A percentile compares a stretch with the other conserved stretches of the same genome.
These are phyloP conservation scores for Coprinopsis marcescibilis DNA, from an alignment of 768 basidiomycete genomes.

Conservation along the genomic window DNA sequence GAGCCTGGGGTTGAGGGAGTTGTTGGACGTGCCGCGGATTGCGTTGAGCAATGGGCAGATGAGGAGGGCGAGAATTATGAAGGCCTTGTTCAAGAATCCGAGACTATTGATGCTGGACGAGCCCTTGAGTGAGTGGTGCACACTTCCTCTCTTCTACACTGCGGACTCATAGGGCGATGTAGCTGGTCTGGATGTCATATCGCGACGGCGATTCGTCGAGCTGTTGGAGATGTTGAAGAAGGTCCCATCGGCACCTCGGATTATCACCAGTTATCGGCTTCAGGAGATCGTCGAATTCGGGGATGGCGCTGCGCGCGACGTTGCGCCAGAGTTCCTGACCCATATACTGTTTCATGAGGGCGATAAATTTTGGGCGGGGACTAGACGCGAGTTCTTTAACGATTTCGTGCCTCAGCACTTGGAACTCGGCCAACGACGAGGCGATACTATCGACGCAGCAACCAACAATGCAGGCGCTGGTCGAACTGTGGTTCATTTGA, in stretches of 20 bases:
- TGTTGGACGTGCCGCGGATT: slow-evolving; percentile 81
- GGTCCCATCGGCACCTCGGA: slow-evolving; percentile 12
- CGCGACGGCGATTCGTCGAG: slow-evolving; percentile 28
- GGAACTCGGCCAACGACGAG: neutral
- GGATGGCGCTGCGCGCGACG: neutral
- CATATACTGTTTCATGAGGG: slow-evolving; percentile 55
- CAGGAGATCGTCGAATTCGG: slow-evolving; percentile 50
- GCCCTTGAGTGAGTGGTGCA: slow-evolving; percentile 62
- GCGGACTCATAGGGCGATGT: neutral
- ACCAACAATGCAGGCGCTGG: neutral
- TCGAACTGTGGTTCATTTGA: slow-evolving; percentile 49
- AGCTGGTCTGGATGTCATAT: slow-evolving; percentile 75
- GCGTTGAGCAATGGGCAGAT: slow-evolving; percentile 93
- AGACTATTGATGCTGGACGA: slow-evolving; percentile 85
- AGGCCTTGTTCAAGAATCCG: slow-evolving; percentile 66
- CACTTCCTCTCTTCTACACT: neutral
- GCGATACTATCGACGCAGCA: neutral
- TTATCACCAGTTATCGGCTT: slow-evolving; percentile 34
- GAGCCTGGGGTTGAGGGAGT: slow-evolving; percentile 30
- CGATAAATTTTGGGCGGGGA: slow-evolving; percentile 46
- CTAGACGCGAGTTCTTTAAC: slow-evolving; percentile 38
- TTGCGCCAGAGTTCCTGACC: slow-evolving; percentile 60
- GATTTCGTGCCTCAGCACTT: neutral
- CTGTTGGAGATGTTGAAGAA: slow-evolving; percentile 17
- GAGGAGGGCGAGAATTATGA: slow-evolving; percentile 75